Percentiles rank a stretch among this genome's conserved stretches.
Evolutionary conservation across 192 early-diverging fungal species (phyloP).

Genomic region (Backusella liffmaniae): DNA sequence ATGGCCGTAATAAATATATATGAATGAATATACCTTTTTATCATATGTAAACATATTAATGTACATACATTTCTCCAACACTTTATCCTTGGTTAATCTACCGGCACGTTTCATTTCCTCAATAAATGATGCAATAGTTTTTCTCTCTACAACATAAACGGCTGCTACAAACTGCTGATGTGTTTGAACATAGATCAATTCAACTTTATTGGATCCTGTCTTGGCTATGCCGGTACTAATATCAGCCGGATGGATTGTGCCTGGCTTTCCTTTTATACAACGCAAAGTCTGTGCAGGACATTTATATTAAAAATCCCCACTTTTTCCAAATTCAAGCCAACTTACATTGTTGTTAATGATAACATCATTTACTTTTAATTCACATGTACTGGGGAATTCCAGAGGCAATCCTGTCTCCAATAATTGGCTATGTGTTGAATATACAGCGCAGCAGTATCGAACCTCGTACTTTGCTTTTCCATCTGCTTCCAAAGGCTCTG

Average conservation of each 20-base stretch:
- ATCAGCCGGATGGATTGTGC: conserved; percentile 58
- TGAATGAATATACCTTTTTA: neutral
- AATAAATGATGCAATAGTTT: conserved; percentile 40
- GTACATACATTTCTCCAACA: conserved; percentile 43
- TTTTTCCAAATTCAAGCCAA: no score
- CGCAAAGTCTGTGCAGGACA: conserved; percentile 36
- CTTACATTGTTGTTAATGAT: conserved; percentile 1
- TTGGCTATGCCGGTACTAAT: conserved; percentile 41
- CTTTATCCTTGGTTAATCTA: conserved; percentile 44
- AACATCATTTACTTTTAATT: neutral
- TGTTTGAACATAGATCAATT: neutral
- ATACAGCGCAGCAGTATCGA: neutral
- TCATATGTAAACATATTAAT: neutral
- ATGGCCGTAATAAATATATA: conserved; percentile 4
- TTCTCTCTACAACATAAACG: conserved; percentile 42
- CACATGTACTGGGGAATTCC: conserved; percentile 13
- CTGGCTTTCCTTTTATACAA: conserved; percentile 56
- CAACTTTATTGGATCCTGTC: neutral
- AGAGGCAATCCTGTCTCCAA: neutral
- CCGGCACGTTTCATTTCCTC: conserved; percentile 37
- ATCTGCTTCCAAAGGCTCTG: neutral
- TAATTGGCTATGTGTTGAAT: neutral
- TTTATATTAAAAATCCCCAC: neutral
- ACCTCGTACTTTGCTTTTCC: neutral
- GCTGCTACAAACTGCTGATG: conserved; percentile 44